A percentile compares a stretch with the other conserved stretches of the same genome.
Conservation (phyloP, 495 filamentous ascomycete species). For the Neurospora terricola region DNA sequence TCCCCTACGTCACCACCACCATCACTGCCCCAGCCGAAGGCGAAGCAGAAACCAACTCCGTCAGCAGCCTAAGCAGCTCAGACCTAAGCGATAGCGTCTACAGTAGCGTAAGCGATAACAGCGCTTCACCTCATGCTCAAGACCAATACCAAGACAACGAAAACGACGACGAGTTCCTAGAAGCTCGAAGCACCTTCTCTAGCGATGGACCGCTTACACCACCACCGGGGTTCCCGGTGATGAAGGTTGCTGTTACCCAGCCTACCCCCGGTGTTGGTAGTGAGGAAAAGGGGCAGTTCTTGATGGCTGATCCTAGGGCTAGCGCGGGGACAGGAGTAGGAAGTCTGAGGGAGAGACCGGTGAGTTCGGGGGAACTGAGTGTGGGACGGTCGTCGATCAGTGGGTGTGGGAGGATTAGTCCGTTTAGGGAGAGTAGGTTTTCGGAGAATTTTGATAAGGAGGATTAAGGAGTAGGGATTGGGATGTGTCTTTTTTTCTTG, state of each 20-base stretch:
- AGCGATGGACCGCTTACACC: background rate
- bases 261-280: background rate
- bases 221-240: background rate
- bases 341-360: background rate
- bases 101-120: conserved; percentile 11
- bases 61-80: conserved; percentile 11
- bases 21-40: background rate
- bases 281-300: conserved; percentile 6
- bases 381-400: background rate
- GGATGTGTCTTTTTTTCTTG: too few species aligned
- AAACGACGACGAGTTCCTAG: background rate
- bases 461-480: background rate
- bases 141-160: background rate
- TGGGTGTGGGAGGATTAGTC: conserved; percentile 24
- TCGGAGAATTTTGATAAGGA: conserved; percentile 21
- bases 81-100: background rate
- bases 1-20: background rate
- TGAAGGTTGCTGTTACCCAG: background rate
- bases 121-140: background rate
- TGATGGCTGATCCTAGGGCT: background rate
- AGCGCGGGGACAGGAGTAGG: background rate
- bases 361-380: conserved; percentile 2
- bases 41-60: background rate
- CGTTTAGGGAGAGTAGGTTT: conserved; percentile 31
- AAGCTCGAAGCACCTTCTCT: background rate